A percentile compares a stretch with the other conserved stretches of the same genome.
Evolutionary conservation across 208 protist genomes (phyloP).

Genomic region (Trypanosoma avium): DNA sequence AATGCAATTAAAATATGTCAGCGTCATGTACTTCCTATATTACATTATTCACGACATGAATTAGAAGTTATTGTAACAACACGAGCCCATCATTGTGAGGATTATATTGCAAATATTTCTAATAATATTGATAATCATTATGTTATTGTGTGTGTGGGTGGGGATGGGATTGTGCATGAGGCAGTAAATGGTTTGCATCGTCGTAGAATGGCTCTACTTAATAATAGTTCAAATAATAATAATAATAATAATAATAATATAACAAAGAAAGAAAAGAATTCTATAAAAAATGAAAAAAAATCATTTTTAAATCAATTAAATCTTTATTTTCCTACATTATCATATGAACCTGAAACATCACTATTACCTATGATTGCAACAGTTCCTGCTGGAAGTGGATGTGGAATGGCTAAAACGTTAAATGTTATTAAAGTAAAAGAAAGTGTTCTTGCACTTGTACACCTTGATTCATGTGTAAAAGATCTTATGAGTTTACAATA

Average conservation of each 20-base stretch:
- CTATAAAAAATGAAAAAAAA: background rate
- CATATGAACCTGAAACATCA: background rate
- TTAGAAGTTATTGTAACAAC: constrained; percentile 49
- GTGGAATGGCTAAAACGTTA: constrained; percentile 81
- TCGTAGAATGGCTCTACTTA: constrained; percentile 44
- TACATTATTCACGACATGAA: constrained; percentile 76
- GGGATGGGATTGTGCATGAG: constrained; percentile 87
- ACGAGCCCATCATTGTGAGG: constrained; percentile 77
- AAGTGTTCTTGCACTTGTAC: constrained; percentile 65
- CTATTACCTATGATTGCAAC: constrained; percentile 71
- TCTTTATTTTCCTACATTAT: too few species aligned
- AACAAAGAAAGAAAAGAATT: background rate
- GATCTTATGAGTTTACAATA: constrained; percentile 70
- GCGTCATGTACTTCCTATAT: constrained; percentile 50
- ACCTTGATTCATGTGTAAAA: constrained; percentile 54
- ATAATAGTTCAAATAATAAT: background rate
- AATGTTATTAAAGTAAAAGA: constrained; percentile 44
- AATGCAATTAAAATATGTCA: constrained; percentile 54
- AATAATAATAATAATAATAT: background rate
- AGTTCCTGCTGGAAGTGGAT: constrained; percentile 78
- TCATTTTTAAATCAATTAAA: background rate
- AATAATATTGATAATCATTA: constrained; percentile 44
- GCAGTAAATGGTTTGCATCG: constrained; percentile 76
- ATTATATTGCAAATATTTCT: constrained; percentile 69
- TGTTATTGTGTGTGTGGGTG: constrained; percentile 70